Evolutionary conservation across 2,329 filamentous ascomycete species (phyloP).

Genomic region (Clonostachys rhizophaga): DNA sequence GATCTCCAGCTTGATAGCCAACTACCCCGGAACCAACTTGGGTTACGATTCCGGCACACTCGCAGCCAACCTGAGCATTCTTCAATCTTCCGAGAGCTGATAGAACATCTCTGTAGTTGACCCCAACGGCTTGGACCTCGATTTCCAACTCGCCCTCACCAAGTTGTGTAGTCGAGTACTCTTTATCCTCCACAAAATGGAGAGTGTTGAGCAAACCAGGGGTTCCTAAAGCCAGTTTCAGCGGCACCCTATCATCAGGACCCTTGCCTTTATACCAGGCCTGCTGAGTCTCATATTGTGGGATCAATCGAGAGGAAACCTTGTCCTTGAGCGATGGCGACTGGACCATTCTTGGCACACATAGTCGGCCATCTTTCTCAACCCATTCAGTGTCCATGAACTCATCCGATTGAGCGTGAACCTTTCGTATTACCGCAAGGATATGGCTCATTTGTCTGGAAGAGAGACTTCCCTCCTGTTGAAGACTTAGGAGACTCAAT

Average conservation of each 20-base stretch:
- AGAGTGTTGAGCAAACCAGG: background rate
- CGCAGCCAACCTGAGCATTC: constrained; percentile 4
- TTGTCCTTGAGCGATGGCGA: too few relatives aligned
- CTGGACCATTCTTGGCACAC: too few relatives aligned
- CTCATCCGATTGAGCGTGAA: too few relatives aligned
- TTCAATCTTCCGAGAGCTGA: constrained; percentile 14
- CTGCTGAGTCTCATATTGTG: background rate
- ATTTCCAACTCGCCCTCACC: constrained; percentile 17
- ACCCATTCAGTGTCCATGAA: too few relatives aligned
- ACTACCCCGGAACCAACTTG: constrained; percentile 9
- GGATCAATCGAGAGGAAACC: background rate
- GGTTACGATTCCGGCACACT: constrained; percentile 17
- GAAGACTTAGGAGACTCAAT: too few relatives aligned
- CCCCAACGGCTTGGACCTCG: constrained; percentile 9
- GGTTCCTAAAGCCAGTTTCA: constrained; percentile 1
- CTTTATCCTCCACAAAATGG: constrained; percentile 3
- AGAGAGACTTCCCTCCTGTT: too few relatives aligned
- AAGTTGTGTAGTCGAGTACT: background rate
- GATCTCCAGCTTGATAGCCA: constrained; percentile 7
- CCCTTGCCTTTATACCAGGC: background rate
- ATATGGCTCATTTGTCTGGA: too few relatives aligned
- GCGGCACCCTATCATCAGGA: background rate
- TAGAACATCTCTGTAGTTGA: constrained; percentile 15
- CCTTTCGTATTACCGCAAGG: too few relatives aligned
- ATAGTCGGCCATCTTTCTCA: too few relatives aligned